phyloP scores from a whole-genome alignment of 805 yeast species.

The Ogataea neopini region DNA sequence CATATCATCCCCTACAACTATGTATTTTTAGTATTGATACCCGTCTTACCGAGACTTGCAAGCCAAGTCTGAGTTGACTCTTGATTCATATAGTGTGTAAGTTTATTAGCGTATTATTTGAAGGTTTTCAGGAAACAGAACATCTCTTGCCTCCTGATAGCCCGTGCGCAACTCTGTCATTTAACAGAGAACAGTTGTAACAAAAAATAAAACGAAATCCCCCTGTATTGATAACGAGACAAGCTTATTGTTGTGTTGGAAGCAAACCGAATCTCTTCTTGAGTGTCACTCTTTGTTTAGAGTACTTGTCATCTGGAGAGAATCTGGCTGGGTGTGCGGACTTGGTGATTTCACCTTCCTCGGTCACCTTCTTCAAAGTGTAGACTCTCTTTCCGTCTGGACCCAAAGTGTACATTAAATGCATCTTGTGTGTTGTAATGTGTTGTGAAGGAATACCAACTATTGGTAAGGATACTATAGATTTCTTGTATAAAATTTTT shows the following conservation, averaged over 20 bases:
- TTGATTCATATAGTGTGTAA: neutral
- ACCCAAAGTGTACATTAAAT: constrained; percentile 97
- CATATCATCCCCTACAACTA: neutral
- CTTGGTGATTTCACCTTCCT: constrained; percentile 90
- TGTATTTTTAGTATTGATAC: neutral
- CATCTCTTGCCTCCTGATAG: neutral
- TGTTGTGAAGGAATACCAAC: neutral
- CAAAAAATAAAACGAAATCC: neutral
- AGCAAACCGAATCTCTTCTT: constrained; percentile 90
- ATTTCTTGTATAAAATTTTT: constrained; percentile 1
- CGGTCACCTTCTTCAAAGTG: constrained; percentile 83
- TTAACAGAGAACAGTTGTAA: neutral
- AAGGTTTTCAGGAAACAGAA: neutral
- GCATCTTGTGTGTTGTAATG: constrained; percentile 53
- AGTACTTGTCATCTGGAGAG: constrained; percentile 99
- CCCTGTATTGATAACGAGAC: neutral
- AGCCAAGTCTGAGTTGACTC: too few species aligned
- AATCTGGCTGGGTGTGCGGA: constrained; percentile 99
- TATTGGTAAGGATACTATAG: neutral
- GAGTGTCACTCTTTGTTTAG: constrained; percentile 97
- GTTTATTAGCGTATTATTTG: constrained; percentile 6
- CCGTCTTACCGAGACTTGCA: neutral
- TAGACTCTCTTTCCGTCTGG: constrained; percentile 94
- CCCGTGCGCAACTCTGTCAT: constrained; percentile 7
- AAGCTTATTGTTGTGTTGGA: constrained; percentile 67